Evolutionary conservation across 176 grass and related monocot genomes (phyloP).

Genomic region (Avena atlantica): DNA sequence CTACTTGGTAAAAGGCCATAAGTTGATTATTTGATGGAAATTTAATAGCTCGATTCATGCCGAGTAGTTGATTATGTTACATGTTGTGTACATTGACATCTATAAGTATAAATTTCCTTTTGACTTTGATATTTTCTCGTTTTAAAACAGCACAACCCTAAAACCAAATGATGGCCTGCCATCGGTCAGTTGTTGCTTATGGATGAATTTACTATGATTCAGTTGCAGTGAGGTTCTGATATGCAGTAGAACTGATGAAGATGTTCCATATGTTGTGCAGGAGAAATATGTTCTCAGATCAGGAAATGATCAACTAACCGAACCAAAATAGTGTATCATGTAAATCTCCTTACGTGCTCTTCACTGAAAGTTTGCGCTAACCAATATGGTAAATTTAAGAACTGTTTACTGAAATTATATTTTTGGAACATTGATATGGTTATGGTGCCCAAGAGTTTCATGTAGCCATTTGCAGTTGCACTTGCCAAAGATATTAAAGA

Average conservation of each 20-base stretch:
- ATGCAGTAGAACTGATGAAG: slow-evolving; percentile 61
- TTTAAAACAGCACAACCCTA: slow-evolving; percentile 41
- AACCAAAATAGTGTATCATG: neutral
- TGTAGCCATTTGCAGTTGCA: neutral
- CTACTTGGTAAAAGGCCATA: neutral
- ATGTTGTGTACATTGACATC: neutral
- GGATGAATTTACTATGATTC: slow-evolving; percentile 87
- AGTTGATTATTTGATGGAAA: neutral
- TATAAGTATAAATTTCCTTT: slow-evolving; percentile 31
- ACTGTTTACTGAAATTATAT: too few species aligned
- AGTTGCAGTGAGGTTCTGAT: slow-evolving; percentile 67
- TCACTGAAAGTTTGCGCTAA: too few species aligned
- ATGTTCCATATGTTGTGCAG: slow-evolving; percentile 57
- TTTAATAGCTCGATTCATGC: neutral
- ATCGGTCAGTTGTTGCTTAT: slow-evolving; percentile 45
- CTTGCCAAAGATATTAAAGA: neutral
- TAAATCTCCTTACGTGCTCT: neutral
- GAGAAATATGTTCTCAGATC: slow-evolving; percentile 75
- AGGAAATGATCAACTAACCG: slow-evolving; percentile 66
- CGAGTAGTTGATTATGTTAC: neutral
- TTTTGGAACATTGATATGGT: too few species aligned
- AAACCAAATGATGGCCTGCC: slow-evolving; percentile 51
- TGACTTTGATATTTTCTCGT: slow-evolving; percentile 37
- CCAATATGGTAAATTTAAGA: too few species aligned
- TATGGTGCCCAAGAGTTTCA: neutral